A percentile compares a stretch with the other conserved stretches of the same genome.
phyloP scores from a whole-genome alignment of 2,329 filamentous ascomycete species.

The Fusarium subglutinans region DNA sequence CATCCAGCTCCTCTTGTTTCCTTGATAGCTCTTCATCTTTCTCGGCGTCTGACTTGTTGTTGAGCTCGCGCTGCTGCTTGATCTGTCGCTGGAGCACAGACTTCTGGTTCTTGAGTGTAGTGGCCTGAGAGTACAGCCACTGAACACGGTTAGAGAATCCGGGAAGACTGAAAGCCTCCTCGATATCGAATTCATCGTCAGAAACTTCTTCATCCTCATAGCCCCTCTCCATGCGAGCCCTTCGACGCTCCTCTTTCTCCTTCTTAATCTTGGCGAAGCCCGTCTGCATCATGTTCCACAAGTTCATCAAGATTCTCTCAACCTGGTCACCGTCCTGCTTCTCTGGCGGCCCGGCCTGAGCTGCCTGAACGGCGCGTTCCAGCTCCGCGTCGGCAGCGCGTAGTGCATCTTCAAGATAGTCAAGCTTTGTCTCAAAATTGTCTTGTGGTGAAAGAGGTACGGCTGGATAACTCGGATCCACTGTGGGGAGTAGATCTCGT shows the following conservation, averaged over 20 bases:
- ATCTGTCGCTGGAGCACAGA: conserved; percentile 89
- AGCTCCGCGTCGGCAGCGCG: conserved; percentile 58
- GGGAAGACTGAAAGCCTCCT: conserved; percentile 74
- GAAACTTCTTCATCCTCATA: conserved; percentile 68
- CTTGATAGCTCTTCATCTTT: conserved; percentile 71
- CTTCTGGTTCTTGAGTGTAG: conserved; percentile 85
- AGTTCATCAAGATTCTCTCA: conserved; percentile 60
- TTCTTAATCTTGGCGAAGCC: conserved; percentile 64
- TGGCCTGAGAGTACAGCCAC: conserved; percentile 80
- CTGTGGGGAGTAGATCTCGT: conserved; percentile 63
- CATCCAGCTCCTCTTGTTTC: conserved; percentile 66
- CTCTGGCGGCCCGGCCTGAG: conserved; percentile 44
- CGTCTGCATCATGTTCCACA: conserved; percentile 66
- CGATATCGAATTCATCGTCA: conserved; percentile 64
- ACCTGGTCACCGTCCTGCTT: conserved; percentile 58
- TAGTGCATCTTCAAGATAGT: conserved; percentile 72
- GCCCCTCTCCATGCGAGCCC: conserved; percentile 65
- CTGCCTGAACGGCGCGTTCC: conserved; percentile 44
- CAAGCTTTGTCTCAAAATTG: conserved; percentile 72
- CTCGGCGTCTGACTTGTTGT: conserved; percentile 82
- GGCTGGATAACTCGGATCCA: conserved; percentile 60
- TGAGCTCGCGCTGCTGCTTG: conserved; percentile 93
- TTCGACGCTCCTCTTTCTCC: conserved; percentile 62
- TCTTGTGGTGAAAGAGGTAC: conserved; percentile 67
- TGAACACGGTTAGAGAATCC: conserved; percentile 84